phyloP scores from a whole-genome alignment of 1,139 yeast species.

The Pichia sp. region DNA sequence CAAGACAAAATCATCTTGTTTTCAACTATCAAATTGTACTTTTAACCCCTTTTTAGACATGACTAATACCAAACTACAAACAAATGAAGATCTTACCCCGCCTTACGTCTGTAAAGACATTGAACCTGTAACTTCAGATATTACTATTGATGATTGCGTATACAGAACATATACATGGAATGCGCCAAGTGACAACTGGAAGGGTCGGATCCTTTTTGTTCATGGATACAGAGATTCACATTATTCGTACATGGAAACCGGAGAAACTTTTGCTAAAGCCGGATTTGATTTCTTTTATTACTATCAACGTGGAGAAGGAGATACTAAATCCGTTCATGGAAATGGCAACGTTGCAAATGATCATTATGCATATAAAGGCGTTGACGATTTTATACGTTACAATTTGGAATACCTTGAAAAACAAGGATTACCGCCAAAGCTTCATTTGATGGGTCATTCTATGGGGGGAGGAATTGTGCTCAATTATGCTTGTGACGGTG shows the following conservation, averaged over 20 bases:
- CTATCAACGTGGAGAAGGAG: conserved; percentile 89
- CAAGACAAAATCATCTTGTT: no score
- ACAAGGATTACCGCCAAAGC: conserved; percentile 28
- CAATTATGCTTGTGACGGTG: conserved; percentile 68
- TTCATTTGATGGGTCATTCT: conserved; percentile 76
- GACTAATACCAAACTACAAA: no score
- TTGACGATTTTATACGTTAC: conserved; percentile 50
- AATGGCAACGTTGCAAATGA: conserved; percentile 64
- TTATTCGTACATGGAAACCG: conserved; percentile 43
- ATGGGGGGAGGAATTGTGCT: conserved; percentile 90
- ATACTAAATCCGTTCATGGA: conserved; percentile 48
- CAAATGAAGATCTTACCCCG: background rate
- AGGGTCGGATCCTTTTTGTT: conserved; percentile 54
- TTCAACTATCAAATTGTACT: no score
- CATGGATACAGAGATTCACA: conserved; percentile 80
- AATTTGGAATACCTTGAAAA: conserved; percentile 27
- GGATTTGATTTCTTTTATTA: conserved; percentile 75
- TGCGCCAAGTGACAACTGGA: conserved; percentile 20
- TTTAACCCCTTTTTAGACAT: no score
- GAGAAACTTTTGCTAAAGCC: conserved; percentile 44
- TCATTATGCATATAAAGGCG: conserved; percentile 51
- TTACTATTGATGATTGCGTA: conserved; percentile 14
- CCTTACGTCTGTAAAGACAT: conserved; percentile 8
- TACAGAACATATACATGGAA: conserved; percentile 18
- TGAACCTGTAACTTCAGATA: conserved; percentile 3